Percentiles rank a stretch among this genome's conserved stretches.
Conservation (phyloP, 345 rosid species). For the Psidium guajava region DNA sequence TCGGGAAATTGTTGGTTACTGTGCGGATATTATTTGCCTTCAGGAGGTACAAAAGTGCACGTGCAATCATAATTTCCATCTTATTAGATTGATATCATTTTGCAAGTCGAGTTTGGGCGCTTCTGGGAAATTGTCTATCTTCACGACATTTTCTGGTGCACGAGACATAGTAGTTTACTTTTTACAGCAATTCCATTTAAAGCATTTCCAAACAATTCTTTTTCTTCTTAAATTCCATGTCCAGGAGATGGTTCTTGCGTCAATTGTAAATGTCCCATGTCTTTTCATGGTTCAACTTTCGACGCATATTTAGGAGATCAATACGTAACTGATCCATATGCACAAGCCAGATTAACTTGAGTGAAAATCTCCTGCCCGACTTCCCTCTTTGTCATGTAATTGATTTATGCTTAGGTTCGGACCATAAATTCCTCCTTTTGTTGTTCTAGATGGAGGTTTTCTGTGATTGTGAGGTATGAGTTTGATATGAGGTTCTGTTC, state of each 20-base stretch:
- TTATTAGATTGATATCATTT: background rate
- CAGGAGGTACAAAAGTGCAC: constrained; percentile 38
- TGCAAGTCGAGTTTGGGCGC: background rate
- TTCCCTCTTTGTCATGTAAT: background rate
- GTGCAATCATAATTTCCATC: background rate
- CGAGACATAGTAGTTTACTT: background rate
- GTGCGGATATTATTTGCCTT: constrained; percentile 55
- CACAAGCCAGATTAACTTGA: background rate
- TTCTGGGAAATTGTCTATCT: background rate
- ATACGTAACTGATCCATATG: background rate
- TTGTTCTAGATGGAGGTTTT: background rate
- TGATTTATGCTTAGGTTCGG: background rate
- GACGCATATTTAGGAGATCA: background rate
- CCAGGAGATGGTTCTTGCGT: background rate
- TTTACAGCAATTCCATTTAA: background rate
- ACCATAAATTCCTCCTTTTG: background rate
- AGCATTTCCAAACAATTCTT: background rate
- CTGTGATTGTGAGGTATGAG: background rate
- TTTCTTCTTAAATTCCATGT: background rate
- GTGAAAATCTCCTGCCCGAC: background rate
- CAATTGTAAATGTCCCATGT: background rate
- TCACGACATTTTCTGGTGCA: background rate
- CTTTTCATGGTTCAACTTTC: background rate
- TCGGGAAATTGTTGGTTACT: constrained; percentile 37
- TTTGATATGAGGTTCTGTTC: background rate